Base-by-base conservation (phyloP, 768 basidiomycete species). In the Tylopilus sp. region DNA sequence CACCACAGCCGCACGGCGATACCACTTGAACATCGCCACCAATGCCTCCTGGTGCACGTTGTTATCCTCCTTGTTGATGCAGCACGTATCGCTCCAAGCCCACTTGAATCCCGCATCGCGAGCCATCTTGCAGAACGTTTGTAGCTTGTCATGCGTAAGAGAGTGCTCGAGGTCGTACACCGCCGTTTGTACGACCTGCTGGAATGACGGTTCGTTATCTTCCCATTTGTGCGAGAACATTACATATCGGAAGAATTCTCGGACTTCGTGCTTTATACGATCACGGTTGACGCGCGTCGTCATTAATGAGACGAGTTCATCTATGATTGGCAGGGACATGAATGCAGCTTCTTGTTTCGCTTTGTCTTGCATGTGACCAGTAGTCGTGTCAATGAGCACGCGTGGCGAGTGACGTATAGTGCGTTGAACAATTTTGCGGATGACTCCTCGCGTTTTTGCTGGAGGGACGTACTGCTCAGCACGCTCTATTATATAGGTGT, bases 301-400 rank as follows among this genome's bases (percentile, higher is more conserved):
- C 38, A 21, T 43, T 2, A 43, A 50, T 6, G 31, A 44, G 5
- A 50, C 15, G 6, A 54, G 44, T 17, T 54, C 31, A 1, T 17
- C 17, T 25, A 39, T 20, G 38, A 39, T 20, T 4, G 48, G 36
- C 0, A 44, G 38, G 1, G 49, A 35, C 12, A 36, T 36, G n/a
- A 52, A 52, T 26, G 25, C 31, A 7, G 46, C 2, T 10, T 8
- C 33, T 3, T 52, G 51, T 1, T 52, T 33, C 0, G 25, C 8
- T 15, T 48, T 52, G 33, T 18, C 23, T 3, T 6, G n/a, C 15
- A 52, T 33, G 9, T 31, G 47, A 2, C 51, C 51, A 0, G 33
- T 52, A 33, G 17, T 9, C 1, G 21, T 52, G 17, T 48, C 22
- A 8, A 52, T 52, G 4, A 52, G 40, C 47, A n/a, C n/a, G n/a